These are phyloP conservation scores for Fusarium sp. DNA, from an alignment of 2,329 filamentous ascomycete genomes.

Conservation along the genomic window DNA sequence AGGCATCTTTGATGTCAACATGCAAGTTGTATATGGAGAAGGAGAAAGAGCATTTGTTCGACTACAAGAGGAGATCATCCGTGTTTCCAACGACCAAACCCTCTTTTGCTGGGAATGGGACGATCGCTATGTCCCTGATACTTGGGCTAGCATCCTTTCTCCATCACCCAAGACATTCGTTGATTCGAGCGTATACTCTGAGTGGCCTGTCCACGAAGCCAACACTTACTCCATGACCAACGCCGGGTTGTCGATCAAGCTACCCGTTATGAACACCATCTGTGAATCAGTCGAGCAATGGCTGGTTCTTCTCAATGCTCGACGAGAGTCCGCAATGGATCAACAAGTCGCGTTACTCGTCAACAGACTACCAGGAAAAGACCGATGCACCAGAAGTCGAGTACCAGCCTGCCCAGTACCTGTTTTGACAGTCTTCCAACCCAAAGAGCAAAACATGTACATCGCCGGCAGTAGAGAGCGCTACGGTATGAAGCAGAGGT, in stretches of 20 bases:
- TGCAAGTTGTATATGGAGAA: conserved; percentile 31
- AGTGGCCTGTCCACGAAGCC: conserved; percentile 30
- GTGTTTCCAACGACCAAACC: conserved; percentile 23
- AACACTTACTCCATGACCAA: conserved; percentile 32
- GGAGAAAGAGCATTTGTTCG: conserved; percentile 25
- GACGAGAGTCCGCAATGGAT: conserved; percentile 21
- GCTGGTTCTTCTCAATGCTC: conserved; percentile 23
- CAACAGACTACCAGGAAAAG: conserved; percentile 23
- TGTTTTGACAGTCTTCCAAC: conserved; percentile 4
- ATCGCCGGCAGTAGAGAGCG: conserved; percentile 27
- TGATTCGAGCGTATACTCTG: conserved; percentile 23
- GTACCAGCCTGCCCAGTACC: conserved; percentile 14
- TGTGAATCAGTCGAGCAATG: conserved; percentile 30
- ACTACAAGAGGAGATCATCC: conserved; percentile 31
- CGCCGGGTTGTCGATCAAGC: conserved; percentile 17
- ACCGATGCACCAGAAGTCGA: conserved; percentile 21
- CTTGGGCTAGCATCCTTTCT: conserved; percentile 22
- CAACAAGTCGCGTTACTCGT: conserved; percentile 23
- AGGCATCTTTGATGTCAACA: conserved; percentile 34
- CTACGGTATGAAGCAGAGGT: conserved; percentile 7
- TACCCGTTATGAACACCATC: conserved; percentile 30
- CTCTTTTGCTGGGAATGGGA: conserved; percentile 35
- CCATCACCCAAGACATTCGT: conserved; percentile 23
- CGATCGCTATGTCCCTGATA: conserved; percentile 18
- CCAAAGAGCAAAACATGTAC: conserved; percentile 22